Conservation (phyloP, 495 filamentous ascomycete species). For the Hypoxylon subgilvum region DNA sequence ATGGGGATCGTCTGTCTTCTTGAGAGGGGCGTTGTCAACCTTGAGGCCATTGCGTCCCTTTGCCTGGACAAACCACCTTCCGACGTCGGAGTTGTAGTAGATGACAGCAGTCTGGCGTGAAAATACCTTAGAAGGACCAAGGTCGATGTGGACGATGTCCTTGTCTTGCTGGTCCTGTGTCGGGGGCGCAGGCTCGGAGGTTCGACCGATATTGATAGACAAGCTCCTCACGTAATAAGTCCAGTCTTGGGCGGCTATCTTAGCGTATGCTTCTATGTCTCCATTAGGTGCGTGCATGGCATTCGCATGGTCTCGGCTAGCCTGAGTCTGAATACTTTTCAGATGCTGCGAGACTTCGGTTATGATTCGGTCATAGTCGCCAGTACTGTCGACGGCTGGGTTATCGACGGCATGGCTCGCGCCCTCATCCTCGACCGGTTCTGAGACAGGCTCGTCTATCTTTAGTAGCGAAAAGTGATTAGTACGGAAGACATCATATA, state of each 20-base stretch:
- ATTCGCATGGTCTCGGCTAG: conserved; percentile 75
- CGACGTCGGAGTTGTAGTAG: conserved; percentile 71
- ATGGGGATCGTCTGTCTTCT: conserved; percentile 56
- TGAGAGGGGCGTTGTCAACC: conserved; percentile 72
- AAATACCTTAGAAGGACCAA: conserved; percentile 90
- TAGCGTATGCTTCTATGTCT: conserved; percentile 87
- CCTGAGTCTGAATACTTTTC: conserved; percentile 61
- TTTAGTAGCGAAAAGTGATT: conserved; percentile 25
- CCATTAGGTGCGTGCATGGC: conserved; percentile 70
- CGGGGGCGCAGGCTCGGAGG: conserved; percentile 61
- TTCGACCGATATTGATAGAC: conserved; percentile 82
- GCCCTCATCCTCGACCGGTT: conserved; percentile 48
- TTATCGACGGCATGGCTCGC: conserved; percentile 58
- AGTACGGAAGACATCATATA: too few relatives aligned
- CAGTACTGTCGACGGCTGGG: conserved; percentile 48
- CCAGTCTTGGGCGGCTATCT: conserved; percentile 90
- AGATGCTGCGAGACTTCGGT: conserved; percentile 76
- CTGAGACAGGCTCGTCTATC: conserved; percentile 44
- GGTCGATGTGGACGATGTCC: conserved; percentile 78
- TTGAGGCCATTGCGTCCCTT: conserved; percentile 90
- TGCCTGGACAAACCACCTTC: conserved; percentile 79
- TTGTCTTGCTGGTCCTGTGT: conserved; percentile 42
- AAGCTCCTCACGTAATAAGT: conserved; percentile 89
- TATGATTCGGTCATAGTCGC: conserved; percentile 69
- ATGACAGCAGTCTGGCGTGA: conserved; percentile 88